These are phyloP conservation scores for Nitzschia inconspicua DNA, from an alignment of 108 stramenopile species.

Conservation along the genomic window DNA sequence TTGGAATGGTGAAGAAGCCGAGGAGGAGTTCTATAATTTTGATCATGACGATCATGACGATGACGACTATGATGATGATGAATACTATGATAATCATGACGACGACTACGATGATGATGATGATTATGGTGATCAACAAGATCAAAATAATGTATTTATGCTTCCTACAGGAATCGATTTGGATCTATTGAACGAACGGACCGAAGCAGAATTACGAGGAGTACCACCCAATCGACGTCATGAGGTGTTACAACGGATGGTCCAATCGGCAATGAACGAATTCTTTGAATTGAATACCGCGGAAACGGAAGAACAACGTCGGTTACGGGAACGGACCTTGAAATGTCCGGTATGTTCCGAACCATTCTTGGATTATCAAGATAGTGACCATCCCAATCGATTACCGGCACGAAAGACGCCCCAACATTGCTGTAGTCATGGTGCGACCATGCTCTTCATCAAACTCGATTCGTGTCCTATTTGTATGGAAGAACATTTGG, in stretches of 20 bases:
- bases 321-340: not conserved
- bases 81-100: not conserved
- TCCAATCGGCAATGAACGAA: not conserved
- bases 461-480: slow-evolving; percentile 11
- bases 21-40: no score
- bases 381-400: not conserved
- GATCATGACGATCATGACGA: not conserved
- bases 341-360: not conserved
- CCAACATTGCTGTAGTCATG: slow-evolving; percentile 1
- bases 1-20: no score
- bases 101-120: not conserved
- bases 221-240: not conserved
- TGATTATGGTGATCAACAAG: not conserved
- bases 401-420: not conserved
- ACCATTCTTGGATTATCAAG: not conserved
- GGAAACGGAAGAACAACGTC: not conserved
- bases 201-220: not conserved
- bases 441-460: not conserved
- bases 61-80: not conserved
- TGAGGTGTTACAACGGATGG: not conserved
- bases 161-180: not conserved
- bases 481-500: not conserved
- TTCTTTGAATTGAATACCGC: not conserved
- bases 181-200: not conserved
- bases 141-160: not conserved